Evolutionary conservation across 2,329 filamentous ascomycete genomes (phyloP).

Genomic region (Botrytis fabae): DNA sequence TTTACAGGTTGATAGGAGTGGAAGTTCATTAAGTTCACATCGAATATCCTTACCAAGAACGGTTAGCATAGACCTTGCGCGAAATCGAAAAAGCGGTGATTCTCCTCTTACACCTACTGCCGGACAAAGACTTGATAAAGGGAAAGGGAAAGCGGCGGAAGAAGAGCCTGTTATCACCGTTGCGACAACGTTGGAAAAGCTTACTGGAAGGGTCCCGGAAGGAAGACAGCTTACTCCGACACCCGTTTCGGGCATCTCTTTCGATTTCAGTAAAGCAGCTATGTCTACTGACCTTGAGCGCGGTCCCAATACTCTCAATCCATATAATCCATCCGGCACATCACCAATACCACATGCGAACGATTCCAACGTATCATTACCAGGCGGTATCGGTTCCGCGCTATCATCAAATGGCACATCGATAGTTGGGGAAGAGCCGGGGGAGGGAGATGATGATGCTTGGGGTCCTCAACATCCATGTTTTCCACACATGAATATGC

Average conservation of each 20-base stretch:
- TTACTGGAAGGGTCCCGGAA: constrained; percentile 24
- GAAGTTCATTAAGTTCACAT: constrained; percentile 37
- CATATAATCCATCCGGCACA: constrained; percentile 32
- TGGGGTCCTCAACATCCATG: constrained; percentile 96
- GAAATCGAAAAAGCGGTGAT: constrained; percentile 36
- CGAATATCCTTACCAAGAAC: constrained; percentile 39
- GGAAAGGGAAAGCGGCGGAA: constrained; percentile 36
- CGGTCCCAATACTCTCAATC: constrained; percentile 32
- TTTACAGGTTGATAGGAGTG: constrained; percentile 50
- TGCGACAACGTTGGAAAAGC: constrained; percentile 16
- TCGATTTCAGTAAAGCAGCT: constrained; percentile 33
- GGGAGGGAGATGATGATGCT: constrained; percentile 62
- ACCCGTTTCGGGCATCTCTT: constrained; percentile 31
- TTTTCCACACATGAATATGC: constrained; percentile 88
- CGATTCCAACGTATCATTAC: constrained; percentile 33
- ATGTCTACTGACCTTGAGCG: constrained; percentile 40
- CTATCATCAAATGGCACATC: constrained; percentile 41
- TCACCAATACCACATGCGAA: constrained; percentile 29
- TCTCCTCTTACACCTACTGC: constrained; percentile 25
- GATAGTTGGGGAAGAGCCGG: constrained; percentile 35
- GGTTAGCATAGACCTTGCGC: constrained; percentile 39
- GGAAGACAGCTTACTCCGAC: constrained; percentile 21
- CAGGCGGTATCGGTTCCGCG: constrained; percentile 37
- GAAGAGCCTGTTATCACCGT: constrained; percentile 22
- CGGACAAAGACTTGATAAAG: constrained; percentile 33